Evolutionary conservation across 1,284 basidiomycete genomes (phyloP).

Genomic region (Heterobasidion irregulare): DNA sequence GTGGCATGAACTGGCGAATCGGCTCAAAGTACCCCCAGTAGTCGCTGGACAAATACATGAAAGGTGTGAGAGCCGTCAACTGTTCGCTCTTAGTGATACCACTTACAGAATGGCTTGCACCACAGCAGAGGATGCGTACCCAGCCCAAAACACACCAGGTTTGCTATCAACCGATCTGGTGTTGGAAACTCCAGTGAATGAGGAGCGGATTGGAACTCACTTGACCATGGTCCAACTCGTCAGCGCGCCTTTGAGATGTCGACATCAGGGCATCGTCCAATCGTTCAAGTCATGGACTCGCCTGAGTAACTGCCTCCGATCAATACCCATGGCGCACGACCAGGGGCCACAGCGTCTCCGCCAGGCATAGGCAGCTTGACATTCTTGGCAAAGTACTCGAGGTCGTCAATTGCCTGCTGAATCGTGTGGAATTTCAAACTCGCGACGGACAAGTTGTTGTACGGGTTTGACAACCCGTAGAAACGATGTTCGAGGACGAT

Average conservation of each 20-base stretch:
- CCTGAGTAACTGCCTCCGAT: slow-evolving; percentile 66
- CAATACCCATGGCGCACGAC: slow-evolving; percentile 58
- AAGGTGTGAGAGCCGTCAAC: no score
- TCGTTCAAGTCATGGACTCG: background rate
- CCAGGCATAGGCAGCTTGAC: slow-evolving; percentile 59
- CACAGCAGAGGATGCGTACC: slow-evolving; percentile 66
- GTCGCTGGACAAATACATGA: slow-evolving; percentile 26
- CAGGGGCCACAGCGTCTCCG: slow-evolving; percentile 48
- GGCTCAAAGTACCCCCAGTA: slow-evolving; percentile 68
- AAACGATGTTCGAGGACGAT: slow-evolving; percentile 54
- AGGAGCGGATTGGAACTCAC: background rate
- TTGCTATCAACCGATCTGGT: slow-evolving; percentile 20
- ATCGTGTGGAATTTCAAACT: slow-evolving; percentile 55
- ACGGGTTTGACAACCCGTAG: slow-evolving; percentile 49
- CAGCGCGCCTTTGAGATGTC: background rate
- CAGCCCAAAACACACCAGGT: slow-evolving; percentile 58
- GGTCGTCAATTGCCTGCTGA: slow-evolving; percentile 67
- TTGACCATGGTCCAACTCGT: slow-evolving; percentile 22
- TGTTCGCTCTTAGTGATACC: no score
- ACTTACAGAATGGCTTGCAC: slow-evolving; percentile 58
- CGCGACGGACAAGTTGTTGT: slow-evolving; percentile 46
- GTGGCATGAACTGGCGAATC: slow-evolving; percentile 60
- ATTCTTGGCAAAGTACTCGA: slow-evolving; percentile 62
- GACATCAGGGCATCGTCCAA: background rate
- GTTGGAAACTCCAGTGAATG: no score